Evolutionary conservation across 2,329 filamentous ascomycete species (phyloP).

Genomic region (Paecilomyces fulvus): DNA sequence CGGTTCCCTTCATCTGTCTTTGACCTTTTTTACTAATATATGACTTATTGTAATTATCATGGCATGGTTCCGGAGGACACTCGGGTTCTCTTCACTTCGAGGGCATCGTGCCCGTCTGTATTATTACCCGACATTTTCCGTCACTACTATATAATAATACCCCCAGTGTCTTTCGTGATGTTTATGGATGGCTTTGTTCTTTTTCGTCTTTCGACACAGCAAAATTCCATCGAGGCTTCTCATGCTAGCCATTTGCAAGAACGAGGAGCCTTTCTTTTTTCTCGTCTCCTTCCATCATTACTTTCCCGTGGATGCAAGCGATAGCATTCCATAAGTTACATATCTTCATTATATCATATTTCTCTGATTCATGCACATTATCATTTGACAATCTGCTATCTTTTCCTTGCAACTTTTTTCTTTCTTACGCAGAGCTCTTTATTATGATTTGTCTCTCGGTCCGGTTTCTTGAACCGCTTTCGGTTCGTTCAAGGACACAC

Average conservation of each 20-base stretch:
- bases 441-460: background rate
- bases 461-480: background rate
- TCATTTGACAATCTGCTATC: background rate
- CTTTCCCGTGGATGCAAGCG: background rate
- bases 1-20: background rate
- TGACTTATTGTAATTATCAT: background rate
- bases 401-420: no score
- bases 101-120: constrained; percentile 10
- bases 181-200: background rate
- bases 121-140: constrained; percentile 8
- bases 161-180: constrained; percentile 1
- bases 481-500: background rate
- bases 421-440: background rate
- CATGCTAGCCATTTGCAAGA: no score
- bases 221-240: background rate
- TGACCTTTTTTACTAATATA: background rate
- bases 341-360: background rate
- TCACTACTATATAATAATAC: constrained; percentile 14
- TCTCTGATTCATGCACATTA: background rate
- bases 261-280: background rate
- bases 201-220: background rate
- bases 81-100: constrained; percentile 3
- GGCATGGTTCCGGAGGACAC: background rate
- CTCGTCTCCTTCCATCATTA: background rate
- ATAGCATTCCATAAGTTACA: background rate